phyloP scores from a whole-genome alignment of 2,329 filamentous ascomycete species.

The Cladosporium phlei region DNA sequence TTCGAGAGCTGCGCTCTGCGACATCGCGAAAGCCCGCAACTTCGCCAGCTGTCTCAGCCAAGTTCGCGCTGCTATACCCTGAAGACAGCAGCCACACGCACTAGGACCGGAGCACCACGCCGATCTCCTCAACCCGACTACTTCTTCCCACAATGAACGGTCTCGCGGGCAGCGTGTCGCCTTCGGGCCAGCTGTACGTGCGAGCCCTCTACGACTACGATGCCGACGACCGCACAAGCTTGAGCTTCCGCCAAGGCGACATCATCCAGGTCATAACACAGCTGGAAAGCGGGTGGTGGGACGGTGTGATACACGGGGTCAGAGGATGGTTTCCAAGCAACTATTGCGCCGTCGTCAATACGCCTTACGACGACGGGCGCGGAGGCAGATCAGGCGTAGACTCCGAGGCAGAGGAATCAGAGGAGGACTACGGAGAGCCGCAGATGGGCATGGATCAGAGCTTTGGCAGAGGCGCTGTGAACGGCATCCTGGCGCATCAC shows the following conservation, averaged over 20 bases:
- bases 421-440: conserved; percentile 59
- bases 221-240: conserved; percentile 89
- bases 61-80: conserved; percentile 7
- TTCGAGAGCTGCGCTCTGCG: background rate
- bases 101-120: conserved; percentile 9
- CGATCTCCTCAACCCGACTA: conserved; percentile 2
- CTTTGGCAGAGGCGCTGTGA: conserved; percentile 48
- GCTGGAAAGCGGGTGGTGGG: conserved; percentile 98
- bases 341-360: conserved; percentile 84
- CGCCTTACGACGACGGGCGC: conserved; percentile 67
- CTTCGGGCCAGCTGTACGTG: conserved; percentile 69
- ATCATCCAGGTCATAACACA: conserved; percentile 98
- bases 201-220: conserved; percentile 97
- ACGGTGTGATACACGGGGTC: conserved; percentile 93
- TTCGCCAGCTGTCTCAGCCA: conserved; percentile 14
- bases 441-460: conserved; percentile 37
- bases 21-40: background rate
- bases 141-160: conserved; percentile 46
- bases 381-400: conserved; percentile 48
- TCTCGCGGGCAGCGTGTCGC: conserved; percentile 46
- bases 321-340: conserved; percentile 99
- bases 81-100: conserved; percentile 11
- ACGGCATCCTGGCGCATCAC: conserved; percentile 37
- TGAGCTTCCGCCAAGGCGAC: conserved; percentile 95
- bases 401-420: conserved; percentile 51